A percentile compares a stretch with the other conserved stretches of the same genome.
These are phyloP conservation scores for Linum tenue DNA, from an alignment of 345 rosid species.

Conservation along the genomic window DNA sequence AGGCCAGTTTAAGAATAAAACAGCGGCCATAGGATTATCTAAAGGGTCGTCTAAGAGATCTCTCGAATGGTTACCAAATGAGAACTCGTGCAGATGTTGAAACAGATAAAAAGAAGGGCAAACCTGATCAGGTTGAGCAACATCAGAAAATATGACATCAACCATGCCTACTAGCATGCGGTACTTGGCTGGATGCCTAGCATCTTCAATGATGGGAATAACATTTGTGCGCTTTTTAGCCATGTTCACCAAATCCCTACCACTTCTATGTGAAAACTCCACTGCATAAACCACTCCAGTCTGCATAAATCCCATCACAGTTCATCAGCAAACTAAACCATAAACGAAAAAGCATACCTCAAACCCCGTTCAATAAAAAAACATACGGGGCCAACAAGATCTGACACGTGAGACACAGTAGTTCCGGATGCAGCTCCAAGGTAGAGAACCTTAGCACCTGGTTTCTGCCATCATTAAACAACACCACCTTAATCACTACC, in stretches of 20 bases:
- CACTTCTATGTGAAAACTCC: constrained; percentile 96
- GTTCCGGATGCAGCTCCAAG: constrained; percentile 99
- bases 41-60: too few relatives aligned
- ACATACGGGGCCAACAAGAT: constrained; percentile 90
- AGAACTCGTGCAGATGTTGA: neutral
- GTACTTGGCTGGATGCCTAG: constrained; percentile 94
- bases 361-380: neutral
- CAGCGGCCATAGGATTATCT: too few relatives aligned
- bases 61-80: too few relatives aligned
- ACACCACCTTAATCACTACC: neutral
- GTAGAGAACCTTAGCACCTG: constrained; percentile 91
- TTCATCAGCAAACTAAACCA: neutral
- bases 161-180: constrained; percentile 99
- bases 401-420: constrained; percentile 98
- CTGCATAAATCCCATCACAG: constrained; percentile 20
- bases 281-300: constrained; percentile 89
- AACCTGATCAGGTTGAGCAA: constrained; percentile 99
- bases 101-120: constrained; percentile 10
- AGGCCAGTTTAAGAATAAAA: too few relatives aligned
- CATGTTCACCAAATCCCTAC: constrained; percentile 97
- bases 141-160: constrained; percentile 97
- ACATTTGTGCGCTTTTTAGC: constrained; percentile 93
- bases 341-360: neutral
- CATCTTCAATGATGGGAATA: constrained; percentile 95
- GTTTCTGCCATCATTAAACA: constrained; percentile 39